Conservation (phyloP, 805 yeast species). For the Blastobotrys parvus region DNA sequence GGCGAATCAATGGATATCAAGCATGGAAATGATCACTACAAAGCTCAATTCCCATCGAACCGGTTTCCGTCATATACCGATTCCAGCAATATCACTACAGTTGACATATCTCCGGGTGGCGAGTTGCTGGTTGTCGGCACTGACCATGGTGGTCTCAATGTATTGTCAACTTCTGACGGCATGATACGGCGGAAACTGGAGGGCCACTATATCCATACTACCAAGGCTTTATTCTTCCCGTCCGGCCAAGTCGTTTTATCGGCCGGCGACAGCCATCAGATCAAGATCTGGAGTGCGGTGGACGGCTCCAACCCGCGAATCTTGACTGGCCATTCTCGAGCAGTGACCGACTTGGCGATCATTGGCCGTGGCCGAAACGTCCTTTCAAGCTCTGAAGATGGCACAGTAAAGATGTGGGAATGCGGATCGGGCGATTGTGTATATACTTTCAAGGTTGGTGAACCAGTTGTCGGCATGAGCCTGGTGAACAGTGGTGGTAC, state of each 20-base stretch:
- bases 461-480: background rate
- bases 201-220: constrained; percentile 47
- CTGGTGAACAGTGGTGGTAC: background rate
- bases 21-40: constrained; percentile 1
- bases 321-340: constrained; percentile 41
- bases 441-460: constrained; percentile 30
- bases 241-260: constrained; percentile 54
- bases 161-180: constrained; percentile 18
- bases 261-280: constrained; percentile 48
- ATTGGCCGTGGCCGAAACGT: constrained; percentile 64
- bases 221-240: constrained; percentile 46
- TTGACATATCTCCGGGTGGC: constrained; percentile 30
- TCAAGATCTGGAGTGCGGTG: constrained; percentile 52
- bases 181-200: constrained; percentile 17
- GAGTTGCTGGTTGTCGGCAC: constrained; percentile 29
- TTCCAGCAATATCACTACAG: constrained; percentile 22
- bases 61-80: constrained; percentile 1
- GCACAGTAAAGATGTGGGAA: constrained; percentile 58
- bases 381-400: constrained; percentile 44
- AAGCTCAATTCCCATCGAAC: constrained; percentile 4
- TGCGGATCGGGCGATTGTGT: constrained; percentile 47
- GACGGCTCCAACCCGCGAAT: constrained; percentile 44
- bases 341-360: constrained; percentile 41
- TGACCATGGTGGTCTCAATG: constrained; percentile 27
- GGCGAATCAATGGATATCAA: background rate